A percentile compares a stretch with the other conserved stretches of the same genome.
These are phyloP conservation scores for Penicillium sp. DNA, from an alignment of 2,329 filamentous ascomycete species.

Conservation along the genomic window DNA sequence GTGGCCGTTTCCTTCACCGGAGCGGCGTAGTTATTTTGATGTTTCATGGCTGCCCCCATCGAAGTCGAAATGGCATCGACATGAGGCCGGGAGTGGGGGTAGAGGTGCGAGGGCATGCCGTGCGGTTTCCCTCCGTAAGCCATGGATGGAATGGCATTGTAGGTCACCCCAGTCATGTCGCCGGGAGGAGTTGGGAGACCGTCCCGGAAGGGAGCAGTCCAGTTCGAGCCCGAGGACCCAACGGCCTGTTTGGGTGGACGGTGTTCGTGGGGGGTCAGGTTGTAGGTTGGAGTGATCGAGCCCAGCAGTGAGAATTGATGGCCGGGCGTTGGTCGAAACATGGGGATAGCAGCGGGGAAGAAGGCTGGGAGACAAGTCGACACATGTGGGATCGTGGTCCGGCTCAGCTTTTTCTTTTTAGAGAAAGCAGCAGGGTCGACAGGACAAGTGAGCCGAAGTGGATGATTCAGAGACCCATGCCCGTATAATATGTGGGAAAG, in stretches of 20 bases:
- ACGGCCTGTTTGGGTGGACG: conserved; percentile 13
- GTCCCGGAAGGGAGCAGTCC: conserved; percentile 41
- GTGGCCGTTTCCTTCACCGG: conserved; percentile 24
- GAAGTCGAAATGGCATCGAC: conserved; percentile 23
- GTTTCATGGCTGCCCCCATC: conserved; percentile 24
- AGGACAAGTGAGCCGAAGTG: conserved; percentile 3
- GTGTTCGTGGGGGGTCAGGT: conserved; percentile 21
- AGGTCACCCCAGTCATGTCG: conserved; percentile 44
- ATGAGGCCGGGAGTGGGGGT: conserved; percentile 23
- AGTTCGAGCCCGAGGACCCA: conserved; percentile 24
- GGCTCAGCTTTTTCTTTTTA: neutral
- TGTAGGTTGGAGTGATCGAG: conserved; percentile 28
- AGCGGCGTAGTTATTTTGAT: conserved; percentile 22
- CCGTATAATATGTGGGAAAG: neutral
- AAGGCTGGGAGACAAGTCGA: conserved; percentile 10
- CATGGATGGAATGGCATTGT: conserved; percentile 32
- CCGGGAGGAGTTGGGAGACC: conserved; percentile 42
- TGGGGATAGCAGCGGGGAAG: conserved; percentile 23
- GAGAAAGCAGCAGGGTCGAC: too few relatives aligned
- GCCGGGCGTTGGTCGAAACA: conserved; percentile 34
- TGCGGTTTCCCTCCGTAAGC: conserved; percentile 33
- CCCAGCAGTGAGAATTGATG: conserved; percentile 28
- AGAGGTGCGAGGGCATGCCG: conserved; percentile 26
- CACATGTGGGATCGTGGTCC: conserved; percentile 13
- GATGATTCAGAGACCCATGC: conserved; percentile 15